These are phyloP conservation scores for Calonectria pauciramosa DNA, from an alignment of 2,329 filamentous ascomycete genomes.

Conservation along the genomic window DNA sequence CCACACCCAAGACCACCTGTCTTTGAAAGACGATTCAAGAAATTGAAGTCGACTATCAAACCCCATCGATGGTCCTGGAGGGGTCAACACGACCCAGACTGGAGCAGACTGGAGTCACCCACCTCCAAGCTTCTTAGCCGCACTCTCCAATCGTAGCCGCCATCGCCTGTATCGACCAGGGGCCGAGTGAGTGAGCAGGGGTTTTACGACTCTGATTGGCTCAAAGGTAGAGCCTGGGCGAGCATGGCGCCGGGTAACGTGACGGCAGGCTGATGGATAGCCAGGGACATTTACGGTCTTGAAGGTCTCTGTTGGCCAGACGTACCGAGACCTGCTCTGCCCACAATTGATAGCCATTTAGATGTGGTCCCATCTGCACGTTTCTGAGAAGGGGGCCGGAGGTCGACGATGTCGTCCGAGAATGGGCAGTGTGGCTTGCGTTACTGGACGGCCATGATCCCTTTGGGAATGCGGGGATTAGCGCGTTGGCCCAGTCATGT, in stretches of 20 bases:
- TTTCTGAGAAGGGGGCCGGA: constrained; percentile 33
- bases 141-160: constrained; percentile 52
- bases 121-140: constrained; percentile 43
- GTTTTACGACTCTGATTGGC: constrained; percentile 51
- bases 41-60: constrained; percentile 20
- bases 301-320: constrained; percentile 12
- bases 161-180: constrained; percentile 47
- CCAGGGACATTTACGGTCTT: constrained; percentile 1
- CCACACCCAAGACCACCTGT: constrained; percentile 35
- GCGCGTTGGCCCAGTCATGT: constrained; percentile 39
- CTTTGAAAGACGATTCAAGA: constrained; percentile 16
- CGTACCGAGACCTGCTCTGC: constrained; percentile 4
- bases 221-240: constrained; percentile 41
- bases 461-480: constrained; percentile 47
- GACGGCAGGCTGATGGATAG: constrained; percentile 38
- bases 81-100: constrained; percentile 10
- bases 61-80: constrained; percentile 7
- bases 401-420: constrained; percentile 38
- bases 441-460: constrained; percentile 28
- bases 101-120: constrained; percentile 35
- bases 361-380: constrained; percentile 36
- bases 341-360: constrained; percentile 36
- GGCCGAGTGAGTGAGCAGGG: constrained; percentile 47
- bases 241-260: constrained; percentile 51
- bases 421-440: constrained; percentile 44